Evolutionary conservation across 805 yeast species (phyloP), one percentile per base, ranked within the genome.

Genomic region (Ogataea pilisensis): DNA sequence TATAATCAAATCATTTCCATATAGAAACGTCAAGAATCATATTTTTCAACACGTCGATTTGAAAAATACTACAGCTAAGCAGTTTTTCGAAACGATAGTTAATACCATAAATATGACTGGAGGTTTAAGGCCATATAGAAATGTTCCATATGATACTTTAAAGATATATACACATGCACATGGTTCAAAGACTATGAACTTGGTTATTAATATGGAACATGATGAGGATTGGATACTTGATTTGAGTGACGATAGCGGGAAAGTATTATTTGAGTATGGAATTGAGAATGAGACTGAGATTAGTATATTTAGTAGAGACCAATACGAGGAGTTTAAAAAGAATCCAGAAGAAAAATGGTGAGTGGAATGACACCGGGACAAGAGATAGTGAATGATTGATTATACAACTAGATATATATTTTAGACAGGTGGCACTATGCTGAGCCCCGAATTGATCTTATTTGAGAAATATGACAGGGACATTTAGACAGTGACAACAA

Each of bases 151-250:
- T 48, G 85, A 91, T 57, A 70, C 90, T 0, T 60, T 91, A 42
- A 93, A 93, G 62, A 73, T 93, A 6, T 93, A 93, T 65, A 85
- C 96, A 22, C 89, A 88, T 58, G 98, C 99, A 0, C 98, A 91
- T 61, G 93, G 95, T 11, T 76, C 95, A 24, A 93, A 93, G 65
- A 86, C 96, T 2, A 84, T 89, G 78, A 89, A 93, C 57, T 70
- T 93, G 50, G 93, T 89, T 35, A 85, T 93, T 47, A 93, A 93
- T 60, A 75, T 93, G 60, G 96, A 87, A 21, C 81, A 90, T 54
- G 86, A 80, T 54, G 85, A 82, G 5, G 82, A 80, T 42, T 85
- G 95, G 89, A 67, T 85, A 4, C 59, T 85, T 40, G 66, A 69
- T 31, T 49, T 62, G 39, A 31, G 31, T 8, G 60, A 53, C 28